phyloP scores from a whole-genome alignment of 257 asterid genomes.

The Misopates orontium region DNA sequence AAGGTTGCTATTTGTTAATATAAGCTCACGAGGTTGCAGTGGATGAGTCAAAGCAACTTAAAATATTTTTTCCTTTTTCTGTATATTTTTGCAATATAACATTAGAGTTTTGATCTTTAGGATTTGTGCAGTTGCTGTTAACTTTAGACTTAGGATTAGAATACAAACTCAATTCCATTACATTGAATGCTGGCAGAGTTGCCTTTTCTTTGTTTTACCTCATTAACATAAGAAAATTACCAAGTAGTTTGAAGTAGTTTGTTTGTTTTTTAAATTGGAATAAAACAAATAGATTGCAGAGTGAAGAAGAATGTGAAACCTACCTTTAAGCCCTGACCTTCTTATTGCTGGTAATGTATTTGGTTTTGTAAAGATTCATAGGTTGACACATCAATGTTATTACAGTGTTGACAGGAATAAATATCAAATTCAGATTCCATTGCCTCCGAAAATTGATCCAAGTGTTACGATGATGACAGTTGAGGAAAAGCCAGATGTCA shows the following conservation, averaged over 20 bases:
- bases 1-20: too few relatives aligned
- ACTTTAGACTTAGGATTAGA: not conserved
- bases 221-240: not conserved
- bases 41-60: not conserved
- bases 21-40: not conserved
- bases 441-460: constrained; percentile 99
- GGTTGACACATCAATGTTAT: constrained; percentile 25
- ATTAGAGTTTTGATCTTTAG: not conserved
- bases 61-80: not conserved
- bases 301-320: constrained; percentile 1
- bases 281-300: not conserved
- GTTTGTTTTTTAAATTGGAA: not conserved
- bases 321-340: constrained; percentile 16
- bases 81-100: not conserved
- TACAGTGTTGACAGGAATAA: constrained; percentile 92
- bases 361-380: constrained; percentile 15
- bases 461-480: constrained; percentile 99
- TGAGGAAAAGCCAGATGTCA: constrained; percentile 98
- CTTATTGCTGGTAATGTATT: not conserved
- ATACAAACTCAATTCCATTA: not conserved
- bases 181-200: not conserved
- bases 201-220: not conserved
- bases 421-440: constrained; percentile 95
- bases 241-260: constrained; percentile 3
- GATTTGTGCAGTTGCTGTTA: not conserved